phyloP scores from a whole-genome alignment of 306 rosid genomes.

The Crataegus laevigata region DNA sequence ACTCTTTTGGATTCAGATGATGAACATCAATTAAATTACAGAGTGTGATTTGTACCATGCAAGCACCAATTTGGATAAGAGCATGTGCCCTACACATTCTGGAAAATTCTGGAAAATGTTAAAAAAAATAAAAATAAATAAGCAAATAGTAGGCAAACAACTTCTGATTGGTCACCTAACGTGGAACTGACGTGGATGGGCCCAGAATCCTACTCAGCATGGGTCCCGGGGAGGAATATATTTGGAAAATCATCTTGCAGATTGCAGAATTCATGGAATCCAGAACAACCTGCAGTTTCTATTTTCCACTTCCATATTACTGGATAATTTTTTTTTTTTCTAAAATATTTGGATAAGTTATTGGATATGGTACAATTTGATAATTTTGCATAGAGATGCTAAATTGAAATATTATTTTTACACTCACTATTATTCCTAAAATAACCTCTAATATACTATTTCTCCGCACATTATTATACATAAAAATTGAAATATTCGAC shows the following conservation, averaged over 20 bases:
- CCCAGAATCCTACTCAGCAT: conserved; percentile 1
- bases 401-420: too few relatives aligned
- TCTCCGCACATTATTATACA: too few relatives aligned
- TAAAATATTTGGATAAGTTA: background rate
- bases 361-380: background rate
- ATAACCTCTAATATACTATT: too few relatives aligned
- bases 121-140: background rate
- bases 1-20: too few relatives aligned
- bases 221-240: background rate
- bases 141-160: background rate
- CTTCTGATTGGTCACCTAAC: background rate
- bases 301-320: background rate
- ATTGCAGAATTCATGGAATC: background rate
- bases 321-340: background rate
- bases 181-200: conserved; percentile 23
- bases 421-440: too few relatives aligned
- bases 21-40: too few relatives aligned
- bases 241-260: background rate
- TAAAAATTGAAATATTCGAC: too few relatives aligned
- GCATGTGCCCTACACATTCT: too few relatives aligned
- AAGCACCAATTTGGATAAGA: too few relatives aligned
- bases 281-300: background rate
- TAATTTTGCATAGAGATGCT: too few relatives aligned
- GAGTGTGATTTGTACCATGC: too few relatives aligned
- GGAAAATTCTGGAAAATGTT: too few relatives aligned